phyloP scores from a whole-genome alignment of 352 stramenopile genomes.

The Globisporangium cederbergense region DNA sequence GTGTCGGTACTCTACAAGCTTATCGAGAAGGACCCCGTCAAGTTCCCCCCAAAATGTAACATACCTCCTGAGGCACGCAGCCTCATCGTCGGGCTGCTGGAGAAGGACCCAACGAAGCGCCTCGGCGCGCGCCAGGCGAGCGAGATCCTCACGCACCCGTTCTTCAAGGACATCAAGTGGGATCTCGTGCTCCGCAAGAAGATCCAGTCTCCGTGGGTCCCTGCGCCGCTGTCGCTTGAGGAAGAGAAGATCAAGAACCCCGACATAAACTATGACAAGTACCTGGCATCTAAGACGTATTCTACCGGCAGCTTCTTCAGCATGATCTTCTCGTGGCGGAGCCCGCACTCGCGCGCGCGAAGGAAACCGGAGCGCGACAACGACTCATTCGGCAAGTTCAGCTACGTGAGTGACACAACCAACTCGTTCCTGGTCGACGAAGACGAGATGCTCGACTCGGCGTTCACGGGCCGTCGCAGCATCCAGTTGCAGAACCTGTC shows the following conservation, averaged over 20 bases:
- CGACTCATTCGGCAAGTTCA: constrained; percentile 85
- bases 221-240: constrained; percentile 61
- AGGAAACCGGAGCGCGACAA: constrained; percentile 53
- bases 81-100: constrained; percentile 71
- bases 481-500: constrained; percentile 81
- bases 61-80: constrained; percentile 67
- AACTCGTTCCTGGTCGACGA: constrained; percentile 88
- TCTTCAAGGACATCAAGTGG: constrained; percentile 80
- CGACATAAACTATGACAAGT: constrained; percentile 87
- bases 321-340: constrained; percentile 82
- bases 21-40: constrained; percentile 86
- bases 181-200: constrained; percentile 83
- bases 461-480: constrained; percentile 77
- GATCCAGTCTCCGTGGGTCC: constrained; percentile 70
- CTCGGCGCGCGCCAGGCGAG: constrained; percentile 80
- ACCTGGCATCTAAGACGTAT: constrained; percentile 74
- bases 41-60: constrained; percentile 76
- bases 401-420: constrained; percentile 86
- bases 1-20: constrained; percentile 89
- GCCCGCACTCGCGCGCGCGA: constrained; percentile 40
- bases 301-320: constrained; percentile 79
- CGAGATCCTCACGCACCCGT: constrained; percentile 80
- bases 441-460: constrained; percentile 85
- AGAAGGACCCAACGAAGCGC: constrained; percentile 82
- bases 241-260: constrained; percentile 74